Base-by-base conservation (phyloP, 75 land plant genomes). In the Larix kaempferi region DNA sequence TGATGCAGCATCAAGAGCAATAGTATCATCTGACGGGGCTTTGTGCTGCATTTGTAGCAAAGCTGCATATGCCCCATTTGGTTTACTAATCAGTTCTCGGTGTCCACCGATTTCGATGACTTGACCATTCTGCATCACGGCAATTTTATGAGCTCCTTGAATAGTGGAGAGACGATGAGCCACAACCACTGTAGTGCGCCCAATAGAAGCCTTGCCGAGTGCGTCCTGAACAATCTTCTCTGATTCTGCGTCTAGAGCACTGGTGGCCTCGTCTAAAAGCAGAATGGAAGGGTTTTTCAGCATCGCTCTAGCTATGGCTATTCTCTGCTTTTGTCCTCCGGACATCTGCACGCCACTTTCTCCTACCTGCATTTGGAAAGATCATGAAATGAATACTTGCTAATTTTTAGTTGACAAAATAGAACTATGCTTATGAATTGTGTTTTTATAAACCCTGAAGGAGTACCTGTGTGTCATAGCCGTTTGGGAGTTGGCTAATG, bases 231-330 rank as follows among this genome's bases (percentile, higher is more conserved):
- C 92, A 14, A 72, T 60, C 22, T 63, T 11, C 81, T 87, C 89
- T 4, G 89, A 85, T 56, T 90, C 87, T 15, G 85, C 63, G 57
- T 90, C 92, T 27, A 90, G 67, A 23, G 89, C 92, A 77, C 89
- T 87, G 4, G 92, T 90, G 14, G 92, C 84, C 78, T 90, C 92
- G 58, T 90, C 92, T 21, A 90, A 73, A 58, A 90, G 89, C 33
- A 90, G 84, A 60, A 90, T 79, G 41, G 27, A 74, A 6, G 92
- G 89, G 61, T 87, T 84, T 72, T 88, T 90, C n/a, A 90, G 83
- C 66, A 90, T 62, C 13, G 89, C 92, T 13, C 92, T 44, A 6
- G 92, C 92, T n/a, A 90, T 76, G 29, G 89, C 92, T 25, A 90
- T 87, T 10, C 89, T 60, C 67, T 87, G 91, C 59, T 89, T 89